These are phyloP conservation scores for Trichoderma oligosporum DNA, from an alignment of 2,329 filamentous ascomycete species.

Conservation along the genomic window DNA sequence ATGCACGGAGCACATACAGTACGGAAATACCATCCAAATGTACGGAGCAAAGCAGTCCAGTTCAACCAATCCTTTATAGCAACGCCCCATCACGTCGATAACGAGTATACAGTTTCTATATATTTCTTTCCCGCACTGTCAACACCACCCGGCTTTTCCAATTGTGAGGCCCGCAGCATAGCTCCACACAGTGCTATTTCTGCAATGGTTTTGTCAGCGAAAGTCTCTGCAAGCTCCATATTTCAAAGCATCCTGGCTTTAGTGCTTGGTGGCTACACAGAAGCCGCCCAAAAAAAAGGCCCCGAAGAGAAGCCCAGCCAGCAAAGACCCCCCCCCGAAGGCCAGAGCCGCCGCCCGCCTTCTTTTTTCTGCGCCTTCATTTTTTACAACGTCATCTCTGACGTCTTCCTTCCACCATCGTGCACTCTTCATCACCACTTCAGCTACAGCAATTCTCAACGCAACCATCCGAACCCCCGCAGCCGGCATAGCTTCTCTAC, in stretches of 20 bases:
- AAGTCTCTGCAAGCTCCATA: conserved; percentile 17
- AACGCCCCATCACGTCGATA: background rate
- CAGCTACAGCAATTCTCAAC: conserved; percentile 22
- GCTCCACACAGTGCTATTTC: conserved; percentile 16
- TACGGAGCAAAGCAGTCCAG: background rate
- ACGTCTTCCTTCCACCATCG: conserved; percentile 41
- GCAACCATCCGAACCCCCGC: conserved; percentile 10
- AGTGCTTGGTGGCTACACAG: conserved; percentile 11
- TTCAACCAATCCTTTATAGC: background rate
- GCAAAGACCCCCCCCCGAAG: conserved; percentile 11
- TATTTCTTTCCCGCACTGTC: background rate
- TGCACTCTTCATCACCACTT: conserved; percentile 34
- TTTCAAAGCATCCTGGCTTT: conserved; percentile 25
- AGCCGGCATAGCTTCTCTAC: conserved; percentile 1
- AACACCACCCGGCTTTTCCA: conserved; percentile 5
- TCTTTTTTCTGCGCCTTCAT: conserved; percentile 36
- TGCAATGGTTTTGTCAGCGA: conserved; percentile 19
- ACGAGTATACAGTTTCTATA: background rate
- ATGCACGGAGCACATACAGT: conserved; percentile 6
- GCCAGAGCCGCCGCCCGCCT: conserved; percentile 28
- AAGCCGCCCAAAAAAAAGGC: conserved; percentile 16
- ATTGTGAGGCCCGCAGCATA: conserved; percentile 2
- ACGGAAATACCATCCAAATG: background rate
- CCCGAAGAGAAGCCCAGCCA: conserved; percentile 16
- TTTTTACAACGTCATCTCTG: conserved; percentile 47